phyloP scores from a whole-genome alignment of 2,329 filamentous ascomycete genomes.

The Fonsecaea monophora region DNA sequence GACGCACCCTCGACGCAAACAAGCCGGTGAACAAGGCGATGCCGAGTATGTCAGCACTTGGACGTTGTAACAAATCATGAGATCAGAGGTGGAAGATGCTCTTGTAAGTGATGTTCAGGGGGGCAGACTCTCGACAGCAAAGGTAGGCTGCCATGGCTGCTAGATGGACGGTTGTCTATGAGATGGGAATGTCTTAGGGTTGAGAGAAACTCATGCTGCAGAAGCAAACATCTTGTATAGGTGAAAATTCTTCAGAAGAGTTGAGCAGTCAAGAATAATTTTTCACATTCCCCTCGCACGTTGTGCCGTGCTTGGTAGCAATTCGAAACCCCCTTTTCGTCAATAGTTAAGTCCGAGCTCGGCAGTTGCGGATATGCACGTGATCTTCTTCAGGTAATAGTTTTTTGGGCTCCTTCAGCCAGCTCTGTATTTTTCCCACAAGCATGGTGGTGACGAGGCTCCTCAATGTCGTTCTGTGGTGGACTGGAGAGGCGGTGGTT shows the following conservation, averaged over 20 bases:
- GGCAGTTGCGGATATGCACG: background rate
- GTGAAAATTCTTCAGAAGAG: background rate
- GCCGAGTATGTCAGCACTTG: conserved; percentile 12
- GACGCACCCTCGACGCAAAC: background rate
- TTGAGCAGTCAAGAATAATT: background rate
- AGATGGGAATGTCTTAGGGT: background rate
- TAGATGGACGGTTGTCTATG: background rate
- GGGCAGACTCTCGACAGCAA: background rate
- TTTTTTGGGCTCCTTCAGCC: background rate
- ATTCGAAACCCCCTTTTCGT: background rate
- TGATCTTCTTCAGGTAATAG: background rate
- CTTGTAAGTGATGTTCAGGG: background rate
- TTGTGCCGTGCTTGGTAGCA: background rate
- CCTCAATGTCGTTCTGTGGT: background rate
- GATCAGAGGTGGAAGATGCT: background rate
- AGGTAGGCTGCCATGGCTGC: background rate
- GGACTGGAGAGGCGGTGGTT: background rate
- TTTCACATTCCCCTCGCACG: background rate
- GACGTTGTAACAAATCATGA: background rate
- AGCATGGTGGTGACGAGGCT: background rate
- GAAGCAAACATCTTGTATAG: background rate
- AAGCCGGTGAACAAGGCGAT: conserved; percentile 11
- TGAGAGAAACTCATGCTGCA: background rate
- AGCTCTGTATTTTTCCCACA: background rate
- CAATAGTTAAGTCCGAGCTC: background rate